Evolutionary conservation across 2,329 filamentous ascomycete genomes (phyloP).

Genomic region (Cryoendolithus antarcticus): DNA sequence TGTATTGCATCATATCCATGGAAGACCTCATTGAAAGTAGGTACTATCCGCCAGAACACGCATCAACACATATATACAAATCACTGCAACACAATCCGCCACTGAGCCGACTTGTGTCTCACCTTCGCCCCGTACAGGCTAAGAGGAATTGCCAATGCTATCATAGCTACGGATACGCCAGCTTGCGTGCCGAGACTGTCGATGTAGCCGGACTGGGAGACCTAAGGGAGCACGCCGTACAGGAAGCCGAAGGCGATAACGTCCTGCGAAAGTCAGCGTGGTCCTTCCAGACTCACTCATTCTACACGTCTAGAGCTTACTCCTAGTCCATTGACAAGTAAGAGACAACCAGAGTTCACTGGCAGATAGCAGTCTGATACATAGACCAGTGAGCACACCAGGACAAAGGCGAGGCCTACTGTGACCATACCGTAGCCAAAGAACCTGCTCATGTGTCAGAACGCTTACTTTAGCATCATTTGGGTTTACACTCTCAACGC

Average conservation of each 20-base stretch:
- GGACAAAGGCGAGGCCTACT: conserved; percentile 31
- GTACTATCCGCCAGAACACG: too few relatives aligned
- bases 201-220: conserved; percentile 24
- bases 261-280: conserved; percentile 18
- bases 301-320: conserved; percentile 1
- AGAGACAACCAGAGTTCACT: conserved; percentile 25
- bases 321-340: conserved; percentile 26
- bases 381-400: conserved; percentile 34
- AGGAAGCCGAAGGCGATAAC: conserved; percentile 37
- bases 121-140: conserved; percentile 21
- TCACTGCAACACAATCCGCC: conserved; percentile 24
- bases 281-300: neutral
- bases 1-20: too few relatives aligned
- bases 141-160: conserved; percentile 22
- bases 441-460: conserved; percentile 16
- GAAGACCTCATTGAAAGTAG: too few relatives aligned
- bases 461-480: neutral
- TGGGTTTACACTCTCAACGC: conserved; percentile 18
- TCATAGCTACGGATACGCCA: conserved; percentile 24
- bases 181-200: conserved; percentile 27
- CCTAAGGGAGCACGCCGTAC: conserved; percentile 35
- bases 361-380: conserved; percentile 28
- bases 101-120: conserved; percentile 23
- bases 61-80: too few relatives aligned
- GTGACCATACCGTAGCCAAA: conserved; percentile 37